Percentiles rank a stretch among this genome's conserved stretches.
These are phyloP conservation scores for Lasiosphaeria miniovina DNA, from an alignment of 495 filamentous ascomycete species.

Conservation along the genomic window DNA sequence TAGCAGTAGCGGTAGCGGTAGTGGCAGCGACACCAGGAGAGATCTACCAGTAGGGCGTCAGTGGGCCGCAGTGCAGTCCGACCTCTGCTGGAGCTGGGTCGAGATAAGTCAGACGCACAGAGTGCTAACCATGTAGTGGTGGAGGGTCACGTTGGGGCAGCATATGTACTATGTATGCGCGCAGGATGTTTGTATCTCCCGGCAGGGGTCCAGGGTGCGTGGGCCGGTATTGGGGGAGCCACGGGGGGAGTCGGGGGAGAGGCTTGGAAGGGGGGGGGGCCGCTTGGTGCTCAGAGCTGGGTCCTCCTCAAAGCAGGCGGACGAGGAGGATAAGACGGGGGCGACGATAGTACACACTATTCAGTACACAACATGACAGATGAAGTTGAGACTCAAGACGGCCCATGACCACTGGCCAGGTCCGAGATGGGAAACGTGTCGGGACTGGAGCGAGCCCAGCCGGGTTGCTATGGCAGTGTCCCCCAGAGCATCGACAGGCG, in stretches of 20 bases:
- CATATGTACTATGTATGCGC: slow-evolving; percentile 28
- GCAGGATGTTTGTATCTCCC: slow-evolving; percentile 27
- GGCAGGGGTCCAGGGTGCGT: slow-evolving; percentile 26
- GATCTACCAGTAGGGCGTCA: slow-evolving; percentile 28
- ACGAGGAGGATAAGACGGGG: neutral
- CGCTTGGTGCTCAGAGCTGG: neutral
- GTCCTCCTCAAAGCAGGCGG: neutral
- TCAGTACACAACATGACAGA: neutral
- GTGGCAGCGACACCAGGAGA: slow-evolving; percentile 22
- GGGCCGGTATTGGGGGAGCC: slow-evolving; percentile 14
- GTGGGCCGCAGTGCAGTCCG: slow-evolving; percentile 32
- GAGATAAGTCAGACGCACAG: slow-evolving; percentile 32
- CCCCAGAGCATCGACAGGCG: too few species aligned
- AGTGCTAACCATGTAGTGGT: slow-evolving; percentile 26
- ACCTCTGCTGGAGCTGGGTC: slow-evolving; percentile 24
- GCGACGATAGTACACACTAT: neutral
- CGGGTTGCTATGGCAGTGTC: too few species aligned
- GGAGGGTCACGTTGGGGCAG: slow-evolving; percentile 29
- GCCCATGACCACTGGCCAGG: neutral
- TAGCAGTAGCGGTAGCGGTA: slow-evolving; percentile 9
- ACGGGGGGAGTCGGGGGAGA: slow-evolving; percentile 18
- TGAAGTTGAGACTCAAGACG: neutral
- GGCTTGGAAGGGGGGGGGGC: slow-evolving; percentile 15
- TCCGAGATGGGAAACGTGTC: neutral
- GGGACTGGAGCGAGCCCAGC: too few species aligned